Conservation (phyloP, 441 rosid genomes). For the Euphorbia celastroides region DNA sequence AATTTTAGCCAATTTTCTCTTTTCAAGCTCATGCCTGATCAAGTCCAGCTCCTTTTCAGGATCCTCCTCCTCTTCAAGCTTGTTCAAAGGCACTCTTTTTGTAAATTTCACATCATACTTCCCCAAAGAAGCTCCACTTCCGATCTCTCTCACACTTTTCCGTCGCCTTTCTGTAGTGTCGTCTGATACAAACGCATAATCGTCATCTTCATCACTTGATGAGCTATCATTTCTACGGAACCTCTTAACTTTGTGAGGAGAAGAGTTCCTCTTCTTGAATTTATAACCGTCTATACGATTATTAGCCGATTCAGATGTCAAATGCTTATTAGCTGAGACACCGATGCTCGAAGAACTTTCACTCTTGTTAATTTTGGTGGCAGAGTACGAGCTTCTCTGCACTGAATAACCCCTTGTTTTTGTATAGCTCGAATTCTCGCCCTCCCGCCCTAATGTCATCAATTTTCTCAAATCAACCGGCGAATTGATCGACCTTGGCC, state of each 20-base stretch:
- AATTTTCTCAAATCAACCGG: conserved; percentile 50
- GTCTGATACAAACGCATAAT: conserved; percentile 33
- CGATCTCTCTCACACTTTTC: conserved; percentile 28
- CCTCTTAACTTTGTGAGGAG: conserved; percentile 29
- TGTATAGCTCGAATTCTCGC: conserved; percentile 17
- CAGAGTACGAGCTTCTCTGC: background rate
- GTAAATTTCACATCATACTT: conserved; percentile 62
- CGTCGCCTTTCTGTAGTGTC: conserved; percentile 20
- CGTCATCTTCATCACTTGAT: conserved; percentile 63
- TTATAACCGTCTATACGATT: conserved; percentile 7
- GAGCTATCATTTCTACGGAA: conserved; percentile 56
- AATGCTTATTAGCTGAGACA: conserved; percentile 6
- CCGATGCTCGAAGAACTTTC: conserved; percentile 29
- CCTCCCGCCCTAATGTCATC: conserved; percentile 20
- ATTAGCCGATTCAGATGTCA: background rate
- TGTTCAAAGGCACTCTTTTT: conserved; percentile 58
- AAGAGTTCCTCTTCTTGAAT: conserved; percentile 25
- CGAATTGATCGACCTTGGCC: conserved; percentile 23
- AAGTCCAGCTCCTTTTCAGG: conserved; percentile 49
- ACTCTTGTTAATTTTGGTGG: conserved; percentile 26
- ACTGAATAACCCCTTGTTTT: conserved; percentile 46
- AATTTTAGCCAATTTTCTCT: conserved; percentile 35
- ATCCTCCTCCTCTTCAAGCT: conserved; percentile 44
- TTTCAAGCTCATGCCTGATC: conserved; percentile 54
- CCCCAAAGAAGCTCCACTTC: conserved; percentile 68